Conservation (phyloP, 306 rosid species). For the Vachellia pachyceras region DNA sequence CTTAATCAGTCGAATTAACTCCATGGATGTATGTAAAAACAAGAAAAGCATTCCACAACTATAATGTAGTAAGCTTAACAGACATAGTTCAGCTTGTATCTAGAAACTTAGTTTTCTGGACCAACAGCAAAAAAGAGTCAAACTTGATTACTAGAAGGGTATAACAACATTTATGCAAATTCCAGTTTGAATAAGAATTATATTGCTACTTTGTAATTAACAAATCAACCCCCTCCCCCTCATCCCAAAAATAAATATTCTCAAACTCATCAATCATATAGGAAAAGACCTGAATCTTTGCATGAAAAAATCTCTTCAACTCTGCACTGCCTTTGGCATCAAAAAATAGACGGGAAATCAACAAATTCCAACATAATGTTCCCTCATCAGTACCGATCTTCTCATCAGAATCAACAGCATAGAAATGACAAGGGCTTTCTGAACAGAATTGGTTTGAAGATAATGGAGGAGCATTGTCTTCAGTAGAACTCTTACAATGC, state of each 20-base stretch:
- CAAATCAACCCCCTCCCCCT: background rate
- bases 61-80: constrained; percentile 16
- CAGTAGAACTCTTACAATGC: constrained; percentile 49
- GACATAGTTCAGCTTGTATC: constrained; percentile 1
- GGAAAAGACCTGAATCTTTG: constrained; percentile 77
- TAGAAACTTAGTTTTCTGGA: constrained; percentile 20
- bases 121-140: constrained; percentile 19
- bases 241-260: background rate
- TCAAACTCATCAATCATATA: constrained; percentile 28
- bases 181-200: constrained; percentile 23
- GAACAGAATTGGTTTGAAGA: constrained; percentile 46
- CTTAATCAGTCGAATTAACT: constrained; percentile 2
- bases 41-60: constrained; percentile 5
- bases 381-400: constrained; percentile 78
- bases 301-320: constrained; percentile 64
- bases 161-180: constrained; percentile 31
- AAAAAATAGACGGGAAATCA: constrained; percentile 86
- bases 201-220: constrained; percentile 9
- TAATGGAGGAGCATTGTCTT: constrained; percentile 45
- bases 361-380: constrained; percentile 80
- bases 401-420: constrained; percentile 60
- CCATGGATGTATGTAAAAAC: background rate
- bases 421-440: constrained; percentile 53
- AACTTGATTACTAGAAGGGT: background rate
- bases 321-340: constrained; percentile 66